Base-by-base conservation (phyloP, 768 basidiomycete genomes). In the Kwoniella bestiolae region DNA sequence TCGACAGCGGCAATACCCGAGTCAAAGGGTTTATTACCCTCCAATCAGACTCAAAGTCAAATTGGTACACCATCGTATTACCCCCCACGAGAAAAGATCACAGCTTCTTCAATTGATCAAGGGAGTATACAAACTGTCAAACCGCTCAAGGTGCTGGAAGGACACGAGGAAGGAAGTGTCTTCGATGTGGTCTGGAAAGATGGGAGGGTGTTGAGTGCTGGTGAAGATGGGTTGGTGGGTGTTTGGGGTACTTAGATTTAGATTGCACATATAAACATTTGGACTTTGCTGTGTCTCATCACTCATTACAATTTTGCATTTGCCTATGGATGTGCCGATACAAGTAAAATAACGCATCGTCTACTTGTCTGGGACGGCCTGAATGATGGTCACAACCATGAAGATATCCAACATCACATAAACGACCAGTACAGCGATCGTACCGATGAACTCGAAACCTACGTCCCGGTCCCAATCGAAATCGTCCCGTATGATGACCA, bases 181-280 rank as follows among this genome's bases (percentile, higher is more conserved):
- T 78, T 71, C 61, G 77, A 78, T 66, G 74, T 74, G 23, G 61
- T 31, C 47, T 78, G 77, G 77, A 65, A 46, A 26, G 60, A 55
- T 23, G 63, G 65, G 23, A 68, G 53, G 45, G 61, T 76, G 66
- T 23, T 75, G 25, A 78, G 72, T 70, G 72, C 67, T 11, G 69
- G 74, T 3, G 74, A 76, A 38, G 77, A 78, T 71, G 72, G 77
- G 1, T 57, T 34, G 23, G 77, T 76, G 3, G 72, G 72, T 9
- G 46, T 78, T 25, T 78, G 77, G 77, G 65, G 46, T 18, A 55
- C 28, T 2, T 51, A 51, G n/a, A n/a, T n/a, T n/a, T n/a, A n/a
- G n/a, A n/a, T n/a, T n/a, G n/a, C n/a, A n/a, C n/a, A n/a, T n/a
- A n/a, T n/a, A n/a, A n/a, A n/a, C n/a, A n/a, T n/a, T n/a, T n/a